Conservation (phyloP, 176 grass and related monocot species). For the Triticum dicoccoides region DNA sequence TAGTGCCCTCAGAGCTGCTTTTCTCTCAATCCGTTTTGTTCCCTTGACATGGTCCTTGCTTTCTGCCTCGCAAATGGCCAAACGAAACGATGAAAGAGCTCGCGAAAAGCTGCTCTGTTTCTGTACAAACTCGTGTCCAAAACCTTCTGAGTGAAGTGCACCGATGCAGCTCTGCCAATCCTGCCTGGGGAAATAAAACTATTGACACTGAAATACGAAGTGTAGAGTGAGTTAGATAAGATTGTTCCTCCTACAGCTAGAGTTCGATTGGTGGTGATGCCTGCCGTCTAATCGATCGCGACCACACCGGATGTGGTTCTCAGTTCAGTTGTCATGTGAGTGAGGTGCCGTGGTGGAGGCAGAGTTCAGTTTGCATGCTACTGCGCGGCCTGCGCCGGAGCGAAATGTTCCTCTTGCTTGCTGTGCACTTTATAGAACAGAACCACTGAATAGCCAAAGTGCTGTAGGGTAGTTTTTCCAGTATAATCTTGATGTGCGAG, state of each 20-base stretch:
- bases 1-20: background rate
- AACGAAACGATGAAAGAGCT: background rate
- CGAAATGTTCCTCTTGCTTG: background rate
- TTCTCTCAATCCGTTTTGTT: background rate
- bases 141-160: background rate
- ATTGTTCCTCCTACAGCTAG: background rate
- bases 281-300: background rate
- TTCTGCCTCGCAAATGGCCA: background rate
- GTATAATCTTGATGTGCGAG: too few relatives aligned
- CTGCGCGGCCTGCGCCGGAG: background rate
- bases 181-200: too few relatives aligned
- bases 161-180: too few relatives aligned
- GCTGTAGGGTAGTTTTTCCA: too few relatives aligned
- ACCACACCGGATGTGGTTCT: background rate
- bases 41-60: background rate
- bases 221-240: background rate
- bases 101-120: slow-evolving; percentile 11
- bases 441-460: too few relatives aligned
- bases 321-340: background rate
- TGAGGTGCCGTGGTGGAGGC: background rate
- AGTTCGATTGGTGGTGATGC: background rate
- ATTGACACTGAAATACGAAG: too few relatives aligned
- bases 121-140: background rate
- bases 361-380: background rate
- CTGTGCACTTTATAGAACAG: background rate